Base-by-base conservation (phyloP, 164 flowering plant genomes). In the Tinospora cordifolia region DNA sequence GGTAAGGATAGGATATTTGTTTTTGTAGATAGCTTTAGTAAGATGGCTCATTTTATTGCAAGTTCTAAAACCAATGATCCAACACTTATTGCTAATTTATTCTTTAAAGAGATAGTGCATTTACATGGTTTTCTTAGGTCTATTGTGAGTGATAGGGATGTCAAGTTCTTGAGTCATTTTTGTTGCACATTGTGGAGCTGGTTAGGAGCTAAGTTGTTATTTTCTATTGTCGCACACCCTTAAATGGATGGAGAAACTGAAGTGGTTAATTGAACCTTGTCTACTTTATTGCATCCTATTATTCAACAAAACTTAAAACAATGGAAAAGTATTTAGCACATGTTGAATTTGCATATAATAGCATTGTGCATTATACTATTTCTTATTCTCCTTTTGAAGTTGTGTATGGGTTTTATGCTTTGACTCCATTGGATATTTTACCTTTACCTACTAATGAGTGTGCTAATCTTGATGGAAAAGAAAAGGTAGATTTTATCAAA, bases 371-470 rank as follows among this genome's bases (percentile, higher is more conserved):
- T 57, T 58, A 64, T 66, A 39, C 75, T 24, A 51, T 70, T 49
- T 25, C 19, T 2, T 66, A 34, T 59, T 72, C 47, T 12, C 70
- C 64, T 49, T 66, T 64, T 66, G 75, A 72, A 67, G 36, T 72
- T 47, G 46, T 72, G 1, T 72, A 72, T 72, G 75, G 75, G 3
- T 66, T 72, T 51, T 66, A 66, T 47, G 70, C 75, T 19, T 41
- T 54, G 8, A 21, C 75, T 3, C 69, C 69, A 6, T 24, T 72
- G 34, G 69, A 72, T 66, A 19, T 57, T 46, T 34, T 66, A 21
- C 75, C 75, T 51, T 40, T 72, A 8, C 59, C 65, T 27, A n/a
- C n/a, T n/a, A n/a, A n/a, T n/a, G n/a, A n/a, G n/a, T n/a, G n/a
- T n/a, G n/a, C n/a, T n/a, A n/a, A 22, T 39, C 19, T 72, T 27